phyloP scores from a whole-genome alignment of 257 asterid genomes.

The Gentiana macrophylla region DNA sequence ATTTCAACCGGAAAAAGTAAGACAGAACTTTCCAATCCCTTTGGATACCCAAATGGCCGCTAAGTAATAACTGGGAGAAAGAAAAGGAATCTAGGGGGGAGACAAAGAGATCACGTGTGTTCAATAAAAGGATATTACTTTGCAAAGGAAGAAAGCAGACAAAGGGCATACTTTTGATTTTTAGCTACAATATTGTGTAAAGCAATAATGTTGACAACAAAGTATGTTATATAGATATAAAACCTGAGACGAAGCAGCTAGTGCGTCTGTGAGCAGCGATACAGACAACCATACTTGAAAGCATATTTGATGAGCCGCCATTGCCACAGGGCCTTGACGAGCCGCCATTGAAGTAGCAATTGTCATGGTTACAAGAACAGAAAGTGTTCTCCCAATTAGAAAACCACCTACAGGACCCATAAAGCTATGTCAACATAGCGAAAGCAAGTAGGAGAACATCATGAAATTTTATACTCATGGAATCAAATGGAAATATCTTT shows the following conservation, averaged over 20 bases:
- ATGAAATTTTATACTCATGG: background rate
- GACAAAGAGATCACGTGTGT: background rate
- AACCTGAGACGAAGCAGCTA: conserved; percentile 90
- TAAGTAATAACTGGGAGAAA: no score
- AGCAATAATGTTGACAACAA: no score
- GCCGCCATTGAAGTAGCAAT: conserved; percentile 97
- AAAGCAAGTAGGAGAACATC: background rate
- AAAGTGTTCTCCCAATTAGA: conserved; percentile 86
- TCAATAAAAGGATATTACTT: no score
- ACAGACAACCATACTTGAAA: conserved; percentile 93
- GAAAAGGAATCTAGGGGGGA: background rate
- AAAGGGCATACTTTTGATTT: background rate
- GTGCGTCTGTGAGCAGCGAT: conserved; percentile 89
- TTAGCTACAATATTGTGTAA: no score
- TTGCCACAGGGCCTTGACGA: conserved; percentile 87
- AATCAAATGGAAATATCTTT: no score
- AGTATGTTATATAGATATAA: no score
- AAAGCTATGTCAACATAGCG: background rate
- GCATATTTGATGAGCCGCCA: conserved; percentile 98
- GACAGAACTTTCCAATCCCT: no score
- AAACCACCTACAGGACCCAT: conserved; percentile 57
- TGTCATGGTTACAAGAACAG: conserved; percentile 79
- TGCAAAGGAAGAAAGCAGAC: background rate
- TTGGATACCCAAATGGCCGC: no score
- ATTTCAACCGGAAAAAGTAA: no score